These are phyloP conservation scores for Aspergillus ibericus DNA, from an alignment of 2,329 filamentous ascomycete species.

Conservation along the genomic window DNA sequence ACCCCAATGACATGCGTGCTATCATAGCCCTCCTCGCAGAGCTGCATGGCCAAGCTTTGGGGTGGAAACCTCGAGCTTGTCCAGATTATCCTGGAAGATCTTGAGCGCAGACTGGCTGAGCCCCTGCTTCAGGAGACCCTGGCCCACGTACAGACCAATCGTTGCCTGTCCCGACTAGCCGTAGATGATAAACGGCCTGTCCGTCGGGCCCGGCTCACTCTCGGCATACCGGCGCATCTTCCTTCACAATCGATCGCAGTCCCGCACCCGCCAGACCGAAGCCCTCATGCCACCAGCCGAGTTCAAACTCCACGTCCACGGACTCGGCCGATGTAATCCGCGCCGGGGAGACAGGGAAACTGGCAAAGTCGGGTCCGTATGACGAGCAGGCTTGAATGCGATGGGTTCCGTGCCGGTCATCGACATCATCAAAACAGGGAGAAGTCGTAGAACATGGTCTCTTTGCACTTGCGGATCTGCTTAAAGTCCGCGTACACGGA, in stretches of 20 bases:
- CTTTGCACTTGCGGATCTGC: slow-evolving; percentile 26
- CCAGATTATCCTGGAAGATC: slow-evolving; percentile 27
- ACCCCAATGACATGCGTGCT: slow-evolving; percentile 37
- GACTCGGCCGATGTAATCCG: slow-evolving; percentile 10
- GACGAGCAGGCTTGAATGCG: slow-evolving; percentile 35
- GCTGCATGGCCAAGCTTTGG: slow-evolving; percentile 39
- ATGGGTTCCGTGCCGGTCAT: slow-evolving; percentile 28
- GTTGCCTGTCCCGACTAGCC: slow-evolving; percentile 29
- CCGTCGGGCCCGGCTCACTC: slow-evolving; percentile 22
- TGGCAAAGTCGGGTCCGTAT: slow-evolving; percentile 24
- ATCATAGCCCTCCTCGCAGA: slow-evolving; percentile 33
- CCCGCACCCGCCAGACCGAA: slow-evolving; percentile 18
- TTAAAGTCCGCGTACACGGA: slow-evolving; percentile 24
- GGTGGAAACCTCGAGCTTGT: slow-evolving; percentile 23
- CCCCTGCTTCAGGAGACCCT: slow-evolving; percentile 20
- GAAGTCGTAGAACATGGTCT: slow-evolving; percentile 38
- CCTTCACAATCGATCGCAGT: slow-evolving; percentile 25
- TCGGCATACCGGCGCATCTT: slow-evolving; percentile 33
- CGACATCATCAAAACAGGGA: slow-evolving; percentile 36
- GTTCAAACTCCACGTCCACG: slow-evolving; percentile 24
- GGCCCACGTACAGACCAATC: slow-evolving; percentile 41
- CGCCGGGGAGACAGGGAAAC: slow-evolving; percentile 3
- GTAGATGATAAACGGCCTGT: slow-evolving; percentile 30
- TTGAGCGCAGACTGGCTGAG: slow-evolving; percentile 29
- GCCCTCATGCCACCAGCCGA: slow-evolving; percentile 30